These are phyloP conservation scores for Tuber magnatum DNA, from an alignment of 495 filamentous ascomycete genomes.

Conservation along the genomic window DNA sequence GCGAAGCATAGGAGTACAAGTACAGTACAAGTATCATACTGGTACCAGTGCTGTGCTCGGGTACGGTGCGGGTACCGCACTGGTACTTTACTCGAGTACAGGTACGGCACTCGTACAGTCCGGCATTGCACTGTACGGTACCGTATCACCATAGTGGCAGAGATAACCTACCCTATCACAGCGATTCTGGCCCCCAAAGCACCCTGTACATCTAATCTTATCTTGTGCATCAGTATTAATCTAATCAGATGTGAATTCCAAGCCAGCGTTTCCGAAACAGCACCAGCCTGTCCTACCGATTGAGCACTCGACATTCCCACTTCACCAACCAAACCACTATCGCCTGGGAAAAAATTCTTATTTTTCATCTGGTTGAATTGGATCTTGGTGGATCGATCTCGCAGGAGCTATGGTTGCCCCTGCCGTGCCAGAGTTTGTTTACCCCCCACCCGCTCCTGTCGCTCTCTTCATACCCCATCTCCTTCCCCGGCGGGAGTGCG, in stretches of 20 bases:
- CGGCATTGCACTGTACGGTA: too few relatives aligned
- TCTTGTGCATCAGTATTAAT: neutral
- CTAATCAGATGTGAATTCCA: neutral
- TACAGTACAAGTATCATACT: neutral
- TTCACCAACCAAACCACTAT: neutral
- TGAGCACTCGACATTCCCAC: neutral
- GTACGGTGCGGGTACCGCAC: too few relatives aligned
- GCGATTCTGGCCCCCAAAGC: neutral
- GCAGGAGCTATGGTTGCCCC: constrained; percentile 66
- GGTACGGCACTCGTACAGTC: too few relatives aligned
- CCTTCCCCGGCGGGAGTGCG: constrained; percentile 9
- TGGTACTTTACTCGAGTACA: too few relatives aligned
- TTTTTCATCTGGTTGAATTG: neutral
- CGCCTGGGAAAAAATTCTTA: neutral
- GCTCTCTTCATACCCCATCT: neutral
- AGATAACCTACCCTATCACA: too few relatives aligned
- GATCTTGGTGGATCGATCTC: neutral
- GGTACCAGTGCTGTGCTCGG: too few relatives aligned
- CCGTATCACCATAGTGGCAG: too few relatives aligned
- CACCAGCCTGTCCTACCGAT: neutral
- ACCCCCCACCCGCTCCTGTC: constrained; percentile 21
- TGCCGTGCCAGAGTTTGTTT: constrained; percentile 76
- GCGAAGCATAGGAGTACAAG: too few relatives aligned
- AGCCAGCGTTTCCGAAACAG: neutral
- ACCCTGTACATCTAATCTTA: neutral